Conservation (phyloP, 2,329 filamentous ascomycete genomes). For the Xylariaceae sp. region DNA sequence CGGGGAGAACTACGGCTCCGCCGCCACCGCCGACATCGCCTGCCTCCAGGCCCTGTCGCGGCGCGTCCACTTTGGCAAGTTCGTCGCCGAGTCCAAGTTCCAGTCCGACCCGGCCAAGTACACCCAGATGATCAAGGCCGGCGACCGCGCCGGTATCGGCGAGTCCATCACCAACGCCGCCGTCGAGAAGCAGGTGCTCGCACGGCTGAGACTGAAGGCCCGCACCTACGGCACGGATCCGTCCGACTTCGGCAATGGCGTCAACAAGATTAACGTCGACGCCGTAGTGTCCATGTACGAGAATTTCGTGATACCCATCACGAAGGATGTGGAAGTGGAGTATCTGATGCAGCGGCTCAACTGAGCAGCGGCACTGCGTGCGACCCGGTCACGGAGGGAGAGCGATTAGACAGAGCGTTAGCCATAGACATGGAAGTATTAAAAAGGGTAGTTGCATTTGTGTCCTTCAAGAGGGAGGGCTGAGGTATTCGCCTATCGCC, state of each 20-base stretch:
- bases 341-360: conserved; percentile 91
- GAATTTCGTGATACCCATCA: conserved; percentile 90
- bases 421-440: too few relatives aligned
- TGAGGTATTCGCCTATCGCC: conserved; percentile 68
- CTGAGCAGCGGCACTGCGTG: too few relatives aligned
- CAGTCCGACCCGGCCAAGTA: conserved; percentile 73
- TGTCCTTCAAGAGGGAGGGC: conserved; percentile 35
- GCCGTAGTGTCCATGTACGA: conserved; percentile 86
- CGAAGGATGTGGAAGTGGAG: conserved; percentile 97
- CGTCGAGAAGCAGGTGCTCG: conserved; percentile 87
- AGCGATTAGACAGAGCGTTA: too few relatives aligned
- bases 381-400: too few relatives aligned
- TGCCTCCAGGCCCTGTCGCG: conserved; percentile 85
- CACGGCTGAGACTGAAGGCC: conserved; percentile 79
- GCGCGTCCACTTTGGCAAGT: conserved; percentile 95
- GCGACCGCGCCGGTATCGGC: conserved; percentile 74
- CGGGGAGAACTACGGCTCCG: conserved; percentile 91
- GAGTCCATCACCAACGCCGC: conserved; percentile 82
- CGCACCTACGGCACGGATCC: conserved; percentile 92
- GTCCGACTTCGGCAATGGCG: conserved; percentile 47
- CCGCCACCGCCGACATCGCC: conserved; percentile 83
- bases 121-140: conserved; percentile 71
- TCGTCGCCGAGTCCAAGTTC: conserved; percentile 96
- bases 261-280: conserved; percentile 81
- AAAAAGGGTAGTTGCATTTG: too few relatives aligned